Conservation (phyloP, 2,329 filamentous ascomycete genomes). For the Piedraia hortae region DNA sequence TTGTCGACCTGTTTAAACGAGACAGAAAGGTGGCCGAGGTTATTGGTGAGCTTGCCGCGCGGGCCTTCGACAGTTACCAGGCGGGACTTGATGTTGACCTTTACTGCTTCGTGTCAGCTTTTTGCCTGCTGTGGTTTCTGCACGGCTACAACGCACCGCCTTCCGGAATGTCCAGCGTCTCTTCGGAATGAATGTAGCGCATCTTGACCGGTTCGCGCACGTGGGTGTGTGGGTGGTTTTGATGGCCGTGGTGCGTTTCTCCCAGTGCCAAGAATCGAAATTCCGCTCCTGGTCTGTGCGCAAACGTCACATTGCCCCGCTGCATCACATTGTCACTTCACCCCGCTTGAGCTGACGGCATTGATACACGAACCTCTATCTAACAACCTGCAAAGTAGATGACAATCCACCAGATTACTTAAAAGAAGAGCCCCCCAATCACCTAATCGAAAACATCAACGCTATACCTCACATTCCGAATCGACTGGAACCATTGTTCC, state of each 20-base stretch:
- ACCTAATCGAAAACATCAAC: slow-evolving; percentile 6
- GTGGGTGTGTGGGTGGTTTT: no score
- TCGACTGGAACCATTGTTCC: slow-evolving; percentile 6
- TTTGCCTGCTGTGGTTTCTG: background rate
- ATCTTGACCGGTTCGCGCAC: slow-evolving; percentile 81
- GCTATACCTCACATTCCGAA: slow-evolving; percentile 6
- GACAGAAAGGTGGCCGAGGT: slow-evolving; percentile 87
- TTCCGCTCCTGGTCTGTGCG: no score
- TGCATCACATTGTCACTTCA: no score
- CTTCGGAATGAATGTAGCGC: slow-evolving; percentile 99
- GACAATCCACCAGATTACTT: no score
- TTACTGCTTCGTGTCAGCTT: slow-evolving; percentile 34
- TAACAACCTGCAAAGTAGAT: no score
- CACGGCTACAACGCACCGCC: slow-evolving; percentile 44
- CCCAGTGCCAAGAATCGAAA: no score
- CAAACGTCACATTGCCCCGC: no score
- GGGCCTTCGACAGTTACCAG: slow-evolving; percentile 92
- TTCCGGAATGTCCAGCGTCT: slow-evolving; percentile 85
- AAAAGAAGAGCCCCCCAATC: no score
- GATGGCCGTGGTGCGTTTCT: no score
- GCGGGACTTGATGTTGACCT: slow-evolving; percentile 90
- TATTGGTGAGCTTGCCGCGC: slow-evolving; percentile 89
- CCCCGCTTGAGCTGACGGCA: no score
- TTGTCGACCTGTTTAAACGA: slow-evolving; percentile 75
- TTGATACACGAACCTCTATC: no score